Conservation (phyloP, 352 stramenopile species). For the Phytophthora pisi region DNA sequence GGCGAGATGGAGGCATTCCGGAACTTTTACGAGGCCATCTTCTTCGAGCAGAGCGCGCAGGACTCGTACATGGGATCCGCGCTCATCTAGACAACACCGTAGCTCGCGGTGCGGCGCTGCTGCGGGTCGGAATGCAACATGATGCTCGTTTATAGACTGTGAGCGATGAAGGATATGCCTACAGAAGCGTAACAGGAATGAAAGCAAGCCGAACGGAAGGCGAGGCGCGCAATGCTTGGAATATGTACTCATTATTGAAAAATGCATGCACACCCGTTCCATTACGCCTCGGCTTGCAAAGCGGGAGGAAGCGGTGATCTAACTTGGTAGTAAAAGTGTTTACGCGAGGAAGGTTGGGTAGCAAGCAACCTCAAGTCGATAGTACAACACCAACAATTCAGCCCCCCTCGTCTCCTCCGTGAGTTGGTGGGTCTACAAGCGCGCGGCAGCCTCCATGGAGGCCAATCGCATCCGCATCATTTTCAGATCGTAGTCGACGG, state of each 20-base stretch:
- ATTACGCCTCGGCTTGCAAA: conserved; percentile 11
- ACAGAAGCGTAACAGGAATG: neutral
- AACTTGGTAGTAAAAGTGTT: neutral
- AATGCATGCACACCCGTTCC: conserved; percentile 19
- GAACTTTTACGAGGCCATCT: conserved; percentile 86
- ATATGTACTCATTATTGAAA: conserved; percentile 11
- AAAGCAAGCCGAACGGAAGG: conserved; percentile 10
- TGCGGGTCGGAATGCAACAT: neutral
- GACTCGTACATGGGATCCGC: conserved; percentile 38
- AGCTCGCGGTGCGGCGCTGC: neutral
- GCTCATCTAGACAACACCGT: conserved; percentile 40
- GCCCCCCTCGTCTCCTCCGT: too few species aligned
- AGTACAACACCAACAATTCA: too few species aligned
- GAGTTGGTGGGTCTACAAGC: neutral
- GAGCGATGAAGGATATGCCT: neutral
- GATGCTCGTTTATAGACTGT: neutral
- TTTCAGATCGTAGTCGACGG: conserved; percentile 49
- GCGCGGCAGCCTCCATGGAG: neutral
- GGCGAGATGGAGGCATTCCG: conserved; percentile 82
- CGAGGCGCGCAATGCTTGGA: conserved; percentile 17
- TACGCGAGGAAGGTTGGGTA: too few species aligned
- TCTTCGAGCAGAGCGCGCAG: conserved; percentile 67
- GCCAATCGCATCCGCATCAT: conserved; percentile 33
- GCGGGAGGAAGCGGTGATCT: conserved; percentile 7
- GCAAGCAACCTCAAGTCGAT: too few species aligned